Evolutionary conservation across 768 basidiomycete genomes (phyloP).

Genomic region (Tulasnella sp.): DNA sequence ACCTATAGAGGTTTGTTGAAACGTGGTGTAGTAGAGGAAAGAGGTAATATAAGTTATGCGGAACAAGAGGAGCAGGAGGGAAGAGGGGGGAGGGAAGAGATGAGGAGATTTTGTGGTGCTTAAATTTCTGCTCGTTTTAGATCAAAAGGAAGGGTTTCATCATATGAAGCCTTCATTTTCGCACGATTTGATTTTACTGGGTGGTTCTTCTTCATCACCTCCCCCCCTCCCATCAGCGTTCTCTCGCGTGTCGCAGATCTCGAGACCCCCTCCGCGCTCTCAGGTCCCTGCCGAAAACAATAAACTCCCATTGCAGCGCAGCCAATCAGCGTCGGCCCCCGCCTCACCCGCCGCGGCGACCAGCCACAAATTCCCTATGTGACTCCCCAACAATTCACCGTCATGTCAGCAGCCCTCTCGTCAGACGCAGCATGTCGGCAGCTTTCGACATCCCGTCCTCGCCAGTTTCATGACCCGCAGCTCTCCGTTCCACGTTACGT

Average conservation of each 20-base stretch:
- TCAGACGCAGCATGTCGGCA: not conserved
- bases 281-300: not conserved
- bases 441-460: not conserved
- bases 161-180: not conserved
- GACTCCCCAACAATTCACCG: not conserved
- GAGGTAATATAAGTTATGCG: not conserved
- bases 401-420: not conserved
- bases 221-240: not conserved
- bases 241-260: not conserved
- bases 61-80: not conserved
- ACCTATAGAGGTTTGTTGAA: not conserved
- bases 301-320: not conserved
- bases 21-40: not conserved
- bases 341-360: constrained; percentile 1
- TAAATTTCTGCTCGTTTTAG: not conserved
- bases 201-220: not conserved
- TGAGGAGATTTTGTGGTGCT: constrained; percentile 2
- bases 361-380: not conserved
- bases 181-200: not conserved
- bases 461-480: not conserved
- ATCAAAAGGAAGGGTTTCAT: not conserved
- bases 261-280: not conserved
- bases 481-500: not conserved
- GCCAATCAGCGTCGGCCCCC: not conserved
- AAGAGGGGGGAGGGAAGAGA: not conserved